These are phyloP conservation scores for Harringtonia lauricola DNA, from an alignment of 2,329 filamentous ascomycete genomes.

Conservation along the genomic window DNA sequence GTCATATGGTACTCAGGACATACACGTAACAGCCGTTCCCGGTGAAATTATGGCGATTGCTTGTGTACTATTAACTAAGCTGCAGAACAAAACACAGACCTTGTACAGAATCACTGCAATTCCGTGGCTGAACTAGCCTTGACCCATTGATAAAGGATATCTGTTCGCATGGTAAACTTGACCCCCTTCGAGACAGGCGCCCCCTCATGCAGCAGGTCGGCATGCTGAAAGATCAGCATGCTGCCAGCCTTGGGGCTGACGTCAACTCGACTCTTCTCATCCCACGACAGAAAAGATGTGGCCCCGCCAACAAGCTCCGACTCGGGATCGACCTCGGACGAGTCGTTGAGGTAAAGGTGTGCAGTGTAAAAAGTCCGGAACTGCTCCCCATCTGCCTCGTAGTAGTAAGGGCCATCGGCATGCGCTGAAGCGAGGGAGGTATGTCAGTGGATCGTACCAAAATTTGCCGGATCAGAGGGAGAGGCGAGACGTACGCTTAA, in stretches of 20 bases:
- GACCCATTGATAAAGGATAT: constrained; percentile 27
- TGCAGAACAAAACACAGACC: too few relatives aligned
- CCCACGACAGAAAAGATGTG: constrained; percentile 38
- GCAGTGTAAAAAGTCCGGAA: constrained; percentile 40
- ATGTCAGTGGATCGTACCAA: too few relatives aligned
- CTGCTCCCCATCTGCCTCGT: constrained; percentile 35
- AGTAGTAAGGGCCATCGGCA: constrained; percentile 50
- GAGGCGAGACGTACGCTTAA: constrained; percentile 36
- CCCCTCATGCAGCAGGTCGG: constrained; percentile 38
- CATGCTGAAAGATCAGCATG: constrained; percentile 51
- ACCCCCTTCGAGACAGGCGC: constrained; percentile 36
- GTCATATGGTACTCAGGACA: too few relatives aligned
- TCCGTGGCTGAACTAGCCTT: background rate
- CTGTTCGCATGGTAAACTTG: constrained; percentile 47
- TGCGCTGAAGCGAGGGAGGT: constrained; percentile 37
- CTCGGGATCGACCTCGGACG: constrained; percentile 24
- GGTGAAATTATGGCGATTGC: too few relatives aligned
- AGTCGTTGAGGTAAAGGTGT: constrained; percentile 44
- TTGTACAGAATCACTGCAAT: background rate
- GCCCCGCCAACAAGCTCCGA: constrained; percentile 38
- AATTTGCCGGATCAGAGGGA: too few relatives aligned
- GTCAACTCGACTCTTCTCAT: constrained; percentile 32
- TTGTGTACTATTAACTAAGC: too few relatives aligned
- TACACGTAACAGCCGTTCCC: too few relatives aligned
- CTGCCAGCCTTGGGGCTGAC: constrained; percentile 45